phyloP scores from a whole-genome alignment of 768 basidiomycete species.

The Cystobasidiopsis lactophilus region DNA sequence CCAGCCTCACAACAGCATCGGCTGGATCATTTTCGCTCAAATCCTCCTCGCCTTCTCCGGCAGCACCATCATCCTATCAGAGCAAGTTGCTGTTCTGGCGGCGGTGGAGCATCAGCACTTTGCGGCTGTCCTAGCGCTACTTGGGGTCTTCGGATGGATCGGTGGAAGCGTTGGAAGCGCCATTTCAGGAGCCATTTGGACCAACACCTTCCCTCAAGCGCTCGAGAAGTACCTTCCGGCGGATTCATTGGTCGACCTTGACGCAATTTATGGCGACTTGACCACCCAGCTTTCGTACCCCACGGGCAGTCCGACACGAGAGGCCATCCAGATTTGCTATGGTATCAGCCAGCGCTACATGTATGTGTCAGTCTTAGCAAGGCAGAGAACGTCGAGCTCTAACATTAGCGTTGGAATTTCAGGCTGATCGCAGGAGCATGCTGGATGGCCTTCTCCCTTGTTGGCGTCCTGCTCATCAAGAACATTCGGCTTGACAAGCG shows the following conservation, averaged over 20 bases:
- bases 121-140: constrained; percentile 1
- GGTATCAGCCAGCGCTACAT: constrained; percentile 18
- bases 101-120: constrained; percentile 3
- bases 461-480: constrained; percentile 15
- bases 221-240: constrained; percentile 15
- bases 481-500: constrained; percentile 18
- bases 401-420: no score
- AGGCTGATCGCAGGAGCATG: constrained; percentile 19
- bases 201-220: constrained; percentile 6
- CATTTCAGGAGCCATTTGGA: constrained; percentile 7
- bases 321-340: constrained; percentile 18
- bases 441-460: constrained; percentile 14
- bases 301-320: constrained; percentile 16
- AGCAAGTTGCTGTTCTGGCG: constrained; percentile 18
- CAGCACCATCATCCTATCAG: constrained; percentile 12
- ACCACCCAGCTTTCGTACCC: constrained; percentile 18
- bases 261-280: constrained; percentile 18
- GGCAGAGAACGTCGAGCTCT: no score
- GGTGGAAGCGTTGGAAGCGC: constrained; percentile 13
- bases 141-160: constrained; percentile 4
- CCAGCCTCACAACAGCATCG: constrained; percentile 13
- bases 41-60: constrained; percentile 20
- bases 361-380: no score
- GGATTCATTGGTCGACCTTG: constrained; percentile 9
- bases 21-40: constrained; percentile 18